phyloP scores from a whole-genome alignment of 139 green algal genomes.

The Chlorella ohadii region DNA sequence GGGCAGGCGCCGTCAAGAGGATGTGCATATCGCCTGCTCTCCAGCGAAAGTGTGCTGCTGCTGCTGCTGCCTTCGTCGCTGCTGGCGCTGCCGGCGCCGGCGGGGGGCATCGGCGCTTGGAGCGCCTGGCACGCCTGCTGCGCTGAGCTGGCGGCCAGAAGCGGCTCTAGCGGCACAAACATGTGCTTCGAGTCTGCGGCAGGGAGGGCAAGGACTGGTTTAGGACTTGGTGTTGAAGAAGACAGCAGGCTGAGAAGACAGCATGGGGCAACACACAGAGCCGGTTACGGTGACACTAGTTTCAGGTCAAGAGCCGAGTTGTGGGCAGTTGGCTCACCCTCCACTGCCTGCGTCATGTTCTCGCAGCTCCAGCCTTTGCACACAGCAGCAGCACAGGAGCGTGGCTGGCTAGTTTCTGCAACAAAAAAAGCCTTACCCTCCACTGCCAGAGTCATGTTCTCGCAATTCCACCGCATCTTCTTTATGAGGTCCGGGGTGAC shows the following conservation, averaged over 20 bases:
- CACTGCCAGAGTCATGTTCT: background rate
- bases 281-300: too few relatives aligned
- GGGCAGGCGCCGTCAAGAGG: background rate
- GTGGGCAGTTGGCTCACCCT: background rate
- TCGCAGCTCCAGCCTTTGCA: background rate
- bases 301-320: too few relatives aligned
- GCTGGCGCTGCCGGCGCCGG: constrained; percentile 1
- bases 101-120: background rate
- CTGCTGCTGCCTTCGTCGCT: background rate
- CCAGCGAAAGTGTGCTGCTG: background rate
- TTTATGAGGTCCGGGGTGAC: background rate
- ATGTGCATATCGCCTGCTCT: background rate
- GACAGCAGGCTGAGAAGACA: too few relatives aligned
- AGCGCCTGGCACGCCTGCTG: background rate
- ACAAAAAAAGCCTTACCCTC: background rate
- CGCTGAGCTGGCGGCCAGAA: background rate
- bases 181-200: constrained; percentile 10
- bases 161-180: background rate
- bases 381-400: too few relatives aligned
- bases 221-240: too few relatives aligned
- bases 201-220: too few relatives aligned
- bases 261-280: too few relatives aligned
- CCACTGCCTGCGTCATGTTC: background rate
- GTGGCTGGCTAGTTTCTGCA: too few relatives aligned
- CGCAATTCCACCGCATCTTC: constrained; percentile 13